Base-by-base conservation (phyloP, 768 basidiomycete genomes). In the Russula abietina region DNA sequence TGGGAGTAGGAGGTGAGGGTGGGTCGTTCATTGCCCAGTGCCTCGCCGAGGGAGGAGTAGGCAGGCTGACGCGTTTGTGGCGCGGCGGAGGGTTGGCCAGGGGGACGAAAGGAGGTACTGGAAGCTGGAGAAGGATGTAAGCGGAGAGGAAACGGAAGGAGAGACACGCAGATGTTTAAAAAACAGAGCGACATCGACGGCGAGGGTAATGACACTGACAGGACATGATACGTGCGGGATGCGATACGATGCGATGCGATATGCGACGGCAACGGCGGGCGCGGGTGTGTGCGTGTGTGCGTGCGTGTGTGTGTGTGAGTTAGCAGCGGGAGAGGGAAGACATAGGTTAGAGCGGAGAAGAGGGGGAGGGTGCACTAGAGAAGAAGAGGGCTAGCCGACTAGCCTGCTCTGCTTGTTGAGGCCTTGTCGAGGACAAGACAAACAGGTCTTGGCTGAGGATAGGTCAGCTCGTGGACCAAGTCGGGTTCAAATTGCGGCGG, bases 31-130 rank as follows among this genome's bases (percentile, higher is more conserved):
- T 57, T 57, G 49, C 69, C 69, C 4, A 70, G 50, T 4, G 69
- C 69, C 57, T 70, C 69, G 61, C 63, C 64, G 16, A 70, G 67
- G 38, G 69, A 70, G 26, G 69, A 70, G 48, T 70, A 70, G 24
- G 69, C 17, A 6, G 61, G 59, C 38, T 49, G 62, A 43, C 65
- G 62, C 26, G 62, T 60, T 26, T 66, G 55, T n/a, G 67, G 60
- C 19, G 64, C 51, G 39, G 62, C 59, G 45, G 60, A 19, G 55
- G 26, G 55, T 49, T 57, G 59, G 24, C 59, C 64, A 22, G 41
- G 49, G 19, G 38, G 68, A n/a, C 63, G 59, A 38, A 57, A 59
- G 52, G 67, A 60, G 3, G 55, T 46, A 30, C 56, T 55, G 56
- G 62, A 63, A n/a, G 68, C 64, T 62, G 58, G 24, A 60, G 61